Conservation (phyloP, 2,329 filamentous ascomycete species). For the Domatiomyces globalis region DNA sequence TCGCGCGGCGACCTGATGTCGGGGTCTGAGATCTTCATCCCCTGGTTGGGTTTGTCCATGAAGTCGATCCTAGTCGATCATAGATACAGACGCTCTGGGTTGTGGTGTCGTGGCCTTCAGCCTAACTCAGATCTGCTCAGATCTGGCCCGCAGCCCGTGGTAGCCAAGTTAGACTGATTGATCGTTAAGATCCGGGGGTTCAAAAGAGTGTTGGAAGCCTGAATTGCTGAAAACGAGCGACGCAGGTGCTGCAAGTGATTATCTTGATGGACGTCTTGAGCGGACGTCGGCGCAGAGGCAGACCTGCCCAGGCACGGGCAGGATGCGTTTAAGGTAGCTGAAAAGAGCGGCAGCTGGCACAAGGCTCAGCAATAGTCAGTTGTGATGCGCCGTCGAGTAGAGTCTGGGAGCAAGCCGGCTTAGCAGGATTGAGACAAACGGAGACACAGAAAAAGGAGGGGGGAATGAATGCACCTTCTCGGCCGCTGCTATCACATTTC, state of each 20-base stretch:
- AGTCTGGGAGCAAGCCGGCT: not conserved
- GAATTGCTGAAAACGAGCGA: not conserved
- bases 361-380: slow-evolving; percentile 2
- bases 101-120: not conserved
- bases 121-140: not conserved
- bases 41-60: slow-evolving; percentile 17
- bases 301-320: slow-evolving; percentile 18
- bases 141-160: not conserved
- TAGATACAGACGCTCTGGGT: not conserved
- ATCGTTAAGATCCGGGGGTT: not conserved
- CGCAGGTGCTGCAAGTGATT: not conserved
- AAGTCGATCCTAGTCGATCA: slow-evolving; percentile 1
- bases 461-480: not conserved
- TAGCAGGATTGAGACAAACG: not conserved
- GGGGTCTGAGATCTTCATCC: slow-evolving; percentile 14
- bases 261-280: slow-evolving; percentile 6
- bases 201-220: not conserved
- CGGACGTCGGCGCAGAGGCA: slow-evolving; percentile 2
- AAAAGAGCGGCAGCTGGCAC: slow-evolving; percentile 9
- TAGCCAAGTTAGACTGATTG: not conserved
- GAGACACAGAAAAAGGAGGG: not conserved
- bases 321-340: slow-evolving; percentile 15
- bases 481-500: not conserved
- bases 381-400: not conserved
- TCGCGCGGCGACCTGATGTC: slow-evolving; percentile 14